Evolutionary conservation across 495 filamentous ascomycete genomes (phyloP).

Genomic region (Podospora pseudoanserina): DNA sequence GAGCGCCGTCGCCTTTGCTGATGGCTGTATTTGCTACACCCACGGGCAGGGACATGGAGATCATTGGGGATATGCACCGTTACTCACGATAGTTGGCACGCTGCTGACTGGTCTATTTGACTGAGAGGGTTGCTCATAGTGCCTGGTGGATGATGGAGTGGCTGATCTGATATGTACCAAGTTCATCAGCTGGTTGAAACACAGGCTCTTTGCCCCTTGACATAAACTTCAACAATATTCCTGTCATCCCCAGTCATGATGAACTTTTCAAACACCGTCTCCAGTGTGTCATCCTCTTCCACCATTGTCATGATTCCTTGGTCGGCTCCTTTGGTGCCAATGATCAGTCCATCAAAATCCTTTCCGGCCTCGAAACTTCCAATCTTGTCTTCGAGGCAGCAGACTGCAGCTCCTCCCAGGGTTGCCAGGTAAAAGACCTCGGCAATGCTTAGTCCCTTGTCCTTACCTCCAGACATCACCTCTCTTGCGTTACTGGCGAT

Average conservation of each 20-base stretch:
- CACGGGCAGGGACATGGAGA: constrained; percentile 48
- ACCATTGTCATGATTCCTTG: constrained; percentile 50
- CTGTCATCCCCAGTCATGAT: constrained; percentile 64
- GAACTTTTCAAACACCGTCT: constrained; percentile 59
- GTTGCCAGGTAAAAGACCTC: constrained; percentile 63
- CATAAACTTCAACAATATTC: constrained; percentile 57
- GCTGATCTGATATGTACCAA: background rate
- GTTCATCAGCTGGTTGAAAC: background rate
- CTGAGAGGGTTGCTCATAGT: background rate
- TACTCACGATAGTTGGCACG: constrained; percentile 36
- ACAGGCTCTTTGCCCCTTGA: constrained; percentile 24
- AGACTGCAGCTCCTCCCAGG: constrained; percentile 58
- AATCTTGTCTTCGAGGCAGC: constrained; percentile 51
- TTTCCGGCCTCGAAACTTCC: constrained; percentile 59
- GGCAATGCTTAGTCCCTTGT: constrained; percentile 46
- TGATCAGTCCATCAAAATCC: constrained; percentile 61
- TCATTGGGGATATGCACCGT: constrained; percentile 54
- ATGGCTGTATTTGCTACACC: constrained; percentile 45
- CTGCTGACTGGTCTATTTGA: constrained; percentile 23
- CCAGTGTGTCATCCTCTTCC: constrained; percentile 48
- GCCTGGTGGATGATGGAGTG: too few species aligned
- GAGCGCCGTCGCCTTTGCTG: constrained; percentile 43
- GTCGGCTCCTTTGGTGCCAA: constrained; percentile 43
- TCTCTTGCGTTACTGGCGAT: constrained; percentile 57
- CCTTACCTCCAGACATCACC: constrained; percentile 44